A percentile compares a stretch with the other conserved stretches of the same genome.
phyloP scores from a whole-genome alignment of 495 filamentous ascomycete genomes.

The Aspergillus conjunctus region DNA sequence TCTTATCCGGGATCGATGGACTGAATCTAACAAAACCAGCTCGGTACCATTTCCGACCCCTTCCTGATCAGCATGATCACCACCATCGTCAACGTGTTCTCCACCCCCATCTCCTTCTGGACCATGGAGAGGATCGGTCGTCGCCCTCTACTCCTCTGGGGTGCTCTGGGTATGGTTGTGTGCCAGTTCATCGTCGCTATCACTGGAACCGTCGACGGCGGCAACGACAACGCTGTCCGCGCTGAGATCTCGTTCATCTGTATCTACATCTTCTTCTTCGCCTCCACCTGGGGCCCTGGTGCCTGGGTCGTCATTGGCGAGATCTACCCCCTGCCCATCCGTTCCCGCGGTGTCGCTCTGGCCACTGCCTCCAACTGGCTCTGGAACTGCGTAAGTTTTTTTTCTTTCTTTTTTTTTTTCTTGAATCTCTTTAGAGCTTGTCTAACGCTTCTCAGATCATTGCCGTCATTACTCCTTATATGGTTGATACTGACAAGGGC shows the following conservation, averaged over 20 bases:
- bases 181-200: conserved; percentile 87
- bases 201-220: conserved; percentile 62
- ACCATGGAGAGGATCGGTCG: conserved; percentile 81
- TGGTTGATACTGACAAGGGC: conserved; percentile 64
- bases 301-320: conserved; percentile 87
- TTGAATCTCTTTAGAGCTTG: background rate
- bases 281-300: conserved; percentile 70
- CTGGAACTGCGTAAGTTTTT: conserved; percentile 62
- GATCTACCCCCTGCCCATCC: conserved; percentile 83
- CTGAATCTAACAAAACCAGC: conserved; percentile 29
- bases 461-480: conserved; percentile 77
- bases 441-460: conserved; percentile 47
- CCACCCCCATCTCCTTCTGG: conserved; percentile 80
- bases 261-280: conserved; percentile 77
- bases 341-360: conserved; percentile 76
- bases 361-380: conserved; percentile 88
- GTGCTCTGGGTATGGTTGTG: conserved; percentile 76
- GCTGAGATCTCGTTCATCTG: conserved; percentile 77
- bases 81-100: conserved; percentile 82
- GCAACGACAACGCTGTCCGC: conserved; percentile 55
- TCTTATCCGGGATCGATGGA: background rate
- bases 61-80: conserved; percentile 82
- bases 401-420: conserved; percentile 16
- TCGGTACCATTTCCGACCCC: conserved; percentile 67
- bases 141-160: conserved; percentile 78